phyloP scores from a whole-genome alignment of 2,329 filamentous ascomycete genomes.

The Neofusicoccum parvum region DNA sequence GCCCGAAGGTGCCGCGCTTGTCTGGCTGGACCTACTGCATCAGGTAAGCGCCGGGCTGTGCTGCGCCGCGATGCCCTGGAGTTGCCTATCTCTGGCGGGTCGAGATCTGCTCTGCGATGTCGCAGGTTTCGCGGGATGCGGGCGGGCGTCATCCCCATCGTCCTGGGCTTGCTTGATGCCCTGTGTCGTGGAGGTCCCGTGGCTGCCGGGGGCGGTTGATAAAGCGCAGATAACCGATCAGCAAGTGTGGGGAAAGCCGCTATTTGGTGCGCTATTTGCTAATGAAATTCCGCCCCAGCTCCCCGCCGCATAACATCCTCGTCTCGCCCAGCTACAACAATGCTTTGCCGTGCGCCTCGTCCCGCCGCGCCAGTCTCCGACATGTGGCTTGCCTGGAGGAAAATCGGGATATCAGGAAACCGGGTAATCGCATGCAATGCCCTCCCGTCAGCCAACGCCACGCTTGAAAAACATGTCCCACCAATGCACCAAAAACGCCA shows the following conservation, averaged over 20 bases:
- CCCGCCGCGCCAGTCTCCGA: neutral
- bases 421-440: neutral
- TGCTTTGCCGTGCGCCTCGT: neutral
- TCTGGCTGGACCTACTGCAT: conserved; percentile 15
- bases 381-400: neutral
- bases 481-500: neutral
- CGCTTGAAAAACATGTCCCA: neutral
- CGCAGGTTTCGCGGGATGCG: neutral
- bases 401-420: neutral
- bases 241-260: conserved; percentile 5
- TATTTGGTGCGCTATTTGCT: conserved; percentile 14
- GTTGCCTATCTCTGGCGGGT: conserved; percentile 2
- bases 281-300: neutral
- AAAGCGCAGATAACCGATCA: conserved; percentile 16
- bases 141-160: neutral
- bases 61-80: neutral
- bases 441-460: neutral
- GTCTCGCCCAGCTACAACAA: neutral
- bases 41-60: neutral
- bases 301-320: neutral
- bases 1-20: neutral
- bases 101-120: neutral
- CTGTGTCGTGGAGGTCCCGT: neutral
- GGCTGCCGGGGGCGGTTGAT: conserved; percentile 2
- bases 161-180: neutral